Evolutionary conservation across 2,329 filamentous ascomycete species (phyloP), one percentile per base, ranked within the genome.

Genomic region (Fusarium pseudograminearum): DNA sequence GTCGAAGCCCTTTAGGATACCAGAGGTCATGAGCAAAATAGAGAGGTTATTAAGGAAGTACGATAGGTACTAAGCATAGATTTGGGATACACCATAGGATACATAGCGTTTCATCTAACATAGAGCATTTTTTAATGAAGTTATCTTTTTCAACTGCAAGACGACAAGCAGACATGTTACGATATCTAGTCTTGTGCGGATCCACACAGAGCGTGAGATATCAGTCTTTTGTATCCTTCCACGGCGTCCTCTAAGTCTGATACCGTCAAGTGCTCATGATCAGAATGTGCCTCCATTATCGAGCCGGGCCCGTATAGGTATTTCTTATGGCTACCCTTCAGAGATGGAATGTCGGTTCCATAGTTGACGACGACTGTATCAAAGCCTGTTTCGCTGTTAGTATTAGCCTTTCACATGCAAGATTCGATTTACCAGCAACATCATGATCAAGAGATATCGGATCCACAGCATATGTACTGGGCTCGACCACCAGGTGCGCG

Each of bases 21-120:
- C 78, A 1, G 84, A 86, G 61, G 74, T 91, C 26, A 78, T 89
- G 38, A 83, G 84, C 38, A 88, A 86, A 78, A 87, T 90, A 76
- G 54, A 70, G n/a, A n/a, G 18, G 8, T 22, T 72, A 15, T 28
- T 72, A 9, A 57, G 30, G 73, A 30, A 40, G 10, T 45, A 34
- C 4, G 51, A 47, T 14, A 15, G 30, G 3, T 66, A 58, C 18
- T 30, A 20, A 12, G 7, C 2, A 31, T n/a, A 28, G 28, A 38
- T 33, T 7, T 16, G 12, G 11, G 28, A 47, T 24, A 57, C 11
- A 33, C 14, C 14, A 22, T 10, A 26, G 15, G 31, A 7, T 40
- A 42, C 28, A 51, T 46, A 41, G 56, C 38, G 47, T 30, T 44
- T 15, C 45, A 7, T 26, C 34, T 20, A 2, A n/a, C 11, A 31